Percentiles rank a stretch among this genome's conserved stretches.
phyloP scores from a whole-genome alignment of 441 rosid species.

The Sinapis alba region DNA sequence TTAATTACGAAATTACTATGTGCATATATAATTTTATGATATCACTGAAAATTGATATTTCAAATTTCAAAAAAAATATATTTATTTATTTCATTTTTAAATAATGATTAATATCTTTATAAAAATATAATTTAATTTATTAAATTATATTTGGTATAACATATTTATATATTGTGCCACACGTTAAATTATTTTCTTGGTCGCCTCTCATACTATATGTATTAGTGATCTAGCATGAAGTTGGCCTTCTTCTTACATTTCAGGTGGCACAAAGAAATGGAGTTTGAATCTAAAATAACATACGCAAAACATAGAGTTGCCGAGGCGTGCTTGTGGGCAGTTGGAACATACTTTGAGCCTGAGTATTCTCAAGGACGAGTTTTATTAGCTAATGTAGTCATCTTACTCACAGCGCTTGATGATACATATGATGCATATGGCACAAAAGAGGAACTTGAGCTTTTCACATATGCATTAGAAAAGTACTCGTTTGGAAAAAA shows the following conservation, averaged over 20 bases:
- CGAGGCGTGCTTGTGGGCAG: constrained; percentile 51
- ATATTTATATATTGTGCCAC: too few relatives aligned
- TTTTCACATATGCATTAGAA: not conserved
- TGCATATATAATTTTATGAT: too few relatives aligned
- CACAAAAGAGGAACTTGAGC: not conserved
- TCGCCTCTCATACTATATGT: too few relatives aligned
- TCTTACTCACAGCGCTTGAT: constrained; percentile 1
- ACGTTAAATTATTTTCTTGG: too few relatives aligned
- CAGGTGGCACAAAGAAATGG: constrained; percentile 54
- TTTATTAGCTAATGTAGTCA: constrained; percentile 33
- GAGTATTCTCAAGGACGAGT: constrained; percentile 40
- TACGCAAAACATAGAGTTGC: constrained; percentile 49
- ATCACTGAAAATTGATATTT: too few relatives aligned
- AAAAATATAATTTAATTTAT: too few relatives aligned
- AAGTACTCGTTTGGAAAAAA: not conserved
- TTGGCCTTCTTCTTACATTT: not conserved
- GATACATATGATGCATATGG: not conserved
- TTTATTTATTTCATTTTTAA: too few relatives aligned
- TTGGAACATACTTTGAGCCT: constrained; percentile 48
- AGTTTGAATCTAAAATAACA: constrained; percentile 39
- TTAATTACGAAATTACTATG: too few relatives aligned
- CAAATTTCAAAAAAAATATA: too few relatives aligned
- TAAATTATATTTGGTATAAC: too few relatives aligned
- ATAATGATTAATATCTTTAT: too few relatives aligned
- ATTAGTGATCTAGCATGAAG: not conserved